Percentiles rank a stretch among this genome's conserved stretches.
Conservation (phyloP, 192 early-diverging fungal genomes). For the Chytriomyces sp. region DNA sequence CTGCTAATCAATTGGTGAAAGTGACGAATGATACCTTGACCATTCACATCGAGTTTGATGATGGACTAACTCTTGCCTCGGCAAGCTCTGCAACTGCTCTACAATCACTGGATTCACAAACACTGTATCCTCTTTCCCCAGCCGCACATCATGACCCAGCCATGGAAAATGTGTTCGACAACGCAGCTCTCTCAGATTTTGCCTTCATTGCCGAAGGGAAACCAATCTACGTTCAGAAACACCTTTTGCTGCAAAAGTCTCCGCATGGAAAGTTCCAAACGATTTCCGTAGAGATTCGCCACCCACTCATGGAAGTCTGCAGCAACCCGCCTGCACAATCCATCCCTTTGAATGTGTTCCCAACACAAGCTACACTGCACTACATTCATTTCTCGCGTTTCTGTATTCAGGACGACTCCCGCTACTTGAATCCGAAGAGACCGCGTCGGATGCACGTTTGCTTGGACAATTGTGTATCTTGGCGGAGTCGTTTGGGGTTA, state of each 20-base stretch:
- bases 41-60: background rate
- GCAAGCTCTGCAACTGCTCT: background rate
- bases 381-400: conserved; percentile 22
- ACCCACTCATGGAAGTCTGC: background rate
- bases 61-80: background rate
- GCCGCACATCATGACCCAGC: conserved; percentile 10
- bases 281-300: background rate
- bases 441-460: background rate
- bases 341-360: conserved; percentile 2
- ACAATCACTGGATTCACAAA: too few relatives aligned
- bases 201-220: conserved; percentile 1
- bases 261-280: conserved; percentile 6
- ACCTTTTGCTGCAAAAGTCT: conserved; percentile 21
- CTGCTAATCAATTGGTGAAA: background rate
- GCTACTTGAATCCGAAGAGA: conserved; percentile 1
- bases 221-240: conserved; percentile 32
- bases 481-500: conserved; percentile 3
- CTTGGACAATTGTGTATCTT: background rate
- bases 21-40: conserved; percentile 26
- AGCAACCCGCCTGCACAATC: background rate
- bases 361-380: conserved; percentile 19
- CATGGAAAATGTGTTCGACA: conserved; percentile 30
- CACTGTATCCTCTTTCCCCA: conserved; percentile 25
- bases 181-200: conserved; percentile 36
- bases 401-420: conserved; percentile 33